These are phyloP conservation scores for Penicillium brasilianum DNA, from an alignment of 2,329 filamentous ascomycete species.

Conservation along the genomic window DNA sequence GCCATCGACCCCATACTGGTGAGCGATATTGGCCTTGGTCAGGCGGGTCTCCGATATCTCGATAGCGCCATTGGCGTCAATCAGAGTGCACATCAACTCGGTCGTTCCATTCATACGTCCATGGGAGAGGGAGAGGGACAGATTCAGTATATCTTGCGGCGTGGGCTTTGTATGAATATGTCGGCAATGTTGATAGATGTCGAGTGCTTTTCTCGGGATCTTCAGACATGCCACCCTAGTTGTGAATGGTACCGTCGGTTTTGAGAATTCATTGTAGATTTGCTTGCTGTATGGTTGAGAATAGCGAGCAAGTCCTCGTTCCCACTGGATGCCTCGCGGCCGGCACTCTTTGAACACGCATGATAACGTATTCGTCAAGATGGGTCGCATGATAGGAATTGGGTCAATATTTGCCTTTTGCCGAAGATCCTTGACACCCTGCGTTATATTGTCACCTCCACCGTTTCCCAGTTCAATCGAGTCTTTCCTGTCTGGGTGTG, in stretches of 20 bases:
- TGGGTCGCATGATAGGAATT: neutral
- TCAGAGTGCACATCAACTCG: conserved; percentile 18
- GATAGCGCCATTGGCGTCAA: conserved; percentile 9
- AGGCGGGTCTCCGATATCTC: conserved; percentile 6
- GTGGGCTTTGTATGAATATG: neutral
- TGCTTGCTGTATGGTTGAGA: neutral
- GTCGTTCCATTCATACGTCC: conserved; percentile 22
- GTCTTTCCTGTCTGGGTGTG: neutral
- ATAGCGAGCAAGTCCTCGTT: too few relatives aligned
- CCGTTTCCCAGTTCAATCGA: neutral
- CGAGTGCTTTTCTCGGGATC: neutral
- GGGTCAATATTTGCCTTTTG: neutral
- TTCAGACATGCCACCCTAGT: neutral
- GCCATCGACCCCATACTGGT: conserved; percentile 28
- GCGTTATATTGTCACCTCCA: neutral
- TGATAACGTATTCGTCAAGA: neutral
- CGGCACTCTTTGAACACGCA: neutral
- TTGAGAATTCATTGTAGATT: neutral
- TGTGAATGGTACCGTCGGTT: neutral
- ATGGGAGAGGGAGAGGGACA: conserved; percentile 17
- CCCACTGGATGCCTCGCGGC: neutral
- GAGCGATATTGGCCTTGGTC: conserved; percentile 28
- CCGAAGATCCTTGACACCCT: too few relatives aligned
- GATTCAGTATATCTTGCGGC: conserved; percentile 16
- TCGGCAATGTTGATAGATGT: neutral